Evolutionary conservation across 2,329 filamentous ascomycete genomes (phyloP).

Genomic region (Colletotrichum musae): DNA sequence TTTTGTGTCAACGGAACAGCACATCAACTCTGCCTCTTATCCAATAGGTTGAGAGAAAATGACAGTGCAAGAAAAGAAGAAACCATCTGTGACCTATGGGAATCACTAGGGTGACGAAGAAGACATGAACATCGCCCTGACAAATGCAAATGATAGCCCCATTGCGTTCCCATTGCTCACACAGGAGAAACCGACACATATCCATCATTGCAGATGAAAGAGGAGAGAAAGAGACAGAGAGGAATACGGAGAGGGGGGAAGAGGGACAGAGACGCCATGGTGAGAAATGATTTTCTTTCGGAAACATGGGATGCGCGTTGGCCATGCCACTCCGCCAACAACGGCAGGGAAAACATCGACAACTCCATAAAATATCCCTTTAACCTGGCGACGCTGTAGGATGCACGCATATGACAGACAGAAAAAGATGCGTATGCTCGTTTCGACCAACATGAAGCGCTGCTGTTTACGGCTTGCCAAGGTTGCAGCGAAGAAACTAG

Average conservation of each 20-base stretch:
- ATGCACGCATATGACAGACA: constrained; percentile 19
- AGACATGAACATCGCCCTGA: constrained; percentile 29
- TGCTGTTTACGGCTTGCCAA: constrained; percentile 16
- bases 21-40: constrained; percentile 39
- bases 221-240: constrained; percentile 29
- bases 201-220: constrained; percentile 37
- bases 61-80: constrained; percentile 37
- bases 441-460: constrained; percentile 24
- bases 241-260: constrained; percentile 22
- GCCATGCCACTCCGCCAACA: constrained; percentile 38
- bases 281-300: constrained; percentile 38
- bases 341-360: constrained; percentile 17
- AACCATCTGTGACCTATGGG: constrained; percentile 35
- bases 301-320: constrained; percentile 36
- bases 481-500: constrained; percentile 49
- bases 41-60: constrained; percentile 39
- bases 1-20: constrained; percentile 38
- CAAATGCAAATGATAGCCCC: constrained; percentile 37
- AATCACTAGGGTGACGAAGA: constrained; percentile 40
- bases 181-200: constrained; percentile 34
- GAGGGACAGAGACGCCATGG: constrained; percentile 34
- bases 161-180: constrained; percentile 38
- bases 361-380: constrained; percentile 34
- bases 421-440: constrained; percentile 19
- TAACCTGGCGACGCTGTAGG: constrained; percentile 32